Percentiles rank a stretch among this genome's conserved stretches.
phyloP scores from a whole-genome alignment of 345 rosid genomes.

The Eucalyptus leucophloia region DNA sequence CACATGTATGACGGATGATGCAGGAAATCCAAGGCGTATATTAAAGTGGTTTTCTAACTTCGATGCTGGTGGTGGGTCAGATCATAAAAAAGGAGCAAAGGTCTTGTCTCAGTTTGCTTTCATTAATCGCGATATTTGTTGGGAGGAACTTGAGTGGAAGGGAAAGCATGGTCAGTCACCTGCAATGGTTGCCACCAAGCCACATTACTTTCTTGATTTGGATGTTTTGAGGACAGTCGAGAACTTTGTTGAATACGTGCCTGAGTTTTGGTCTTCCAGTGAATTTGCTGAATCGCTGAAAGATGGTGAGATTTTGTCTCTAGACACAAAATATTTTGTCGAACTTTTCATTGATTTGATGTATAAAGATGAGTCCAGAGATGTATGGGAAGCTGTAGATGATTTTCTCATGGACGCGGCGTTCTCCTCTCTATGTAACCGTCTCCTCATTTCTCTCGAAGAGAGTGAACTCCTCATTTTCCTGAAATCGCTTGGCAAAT shows the following conservation, averaged over 20 bases:
- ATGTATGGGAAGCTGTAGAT: constrained; percentile 57
- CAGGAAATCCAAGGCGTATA: constrained; percentile 51
- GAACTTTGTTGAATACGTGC: constrained; percentile 70
- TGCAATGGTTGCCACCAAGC: constrained; percentile 90
- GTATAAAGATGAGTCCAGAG: constrained; percentile 51
- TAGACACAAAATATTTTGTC: constrained; percentile 55
- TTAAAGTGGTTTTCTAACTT: constrained; percentile 68
- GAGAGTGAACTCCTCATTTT: constrained; percentile 40
- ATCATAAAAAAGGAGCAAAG: constrained; percentile 73
- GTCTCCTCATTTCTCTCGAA: constrained; percentile 60
- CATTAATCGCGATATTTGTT: constrained; percentile 74
- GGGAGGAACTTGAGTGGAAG: constrained; percentile 97
- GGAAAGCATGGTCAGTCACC: constrained; percentile 98
- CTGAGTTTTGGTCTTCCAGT: constrained; percentile 83
- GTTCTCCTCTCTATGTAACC: constrained; percentile 54
- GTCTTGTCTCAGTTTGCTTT: constrained; percentile 88
- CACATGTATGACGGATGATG: neutral
- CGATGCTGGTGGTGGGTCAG: constrained; percentile 45
- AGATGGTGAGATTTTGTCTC: constrained; percentile 65
- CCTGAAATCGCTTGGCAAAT: constrained; percentile 32
- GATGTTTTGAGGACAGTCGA: constrained; percentile 63
- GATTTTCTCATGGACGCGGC: constrained; percentile 61
- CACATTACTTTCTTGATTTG: constrained; percentile 88
- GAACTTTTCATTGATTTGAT: constrained; percentile 50
- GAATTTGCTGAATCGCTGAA: constrained; percentile 72